A percentile compares a stretch with the other conserved stretches of the same genome.
These are phyloP conservation scores for Trichoderma reesei DNA, from an alignment of 495 filamentous ascomycete species.

Conservation along the genomic window DNA sequence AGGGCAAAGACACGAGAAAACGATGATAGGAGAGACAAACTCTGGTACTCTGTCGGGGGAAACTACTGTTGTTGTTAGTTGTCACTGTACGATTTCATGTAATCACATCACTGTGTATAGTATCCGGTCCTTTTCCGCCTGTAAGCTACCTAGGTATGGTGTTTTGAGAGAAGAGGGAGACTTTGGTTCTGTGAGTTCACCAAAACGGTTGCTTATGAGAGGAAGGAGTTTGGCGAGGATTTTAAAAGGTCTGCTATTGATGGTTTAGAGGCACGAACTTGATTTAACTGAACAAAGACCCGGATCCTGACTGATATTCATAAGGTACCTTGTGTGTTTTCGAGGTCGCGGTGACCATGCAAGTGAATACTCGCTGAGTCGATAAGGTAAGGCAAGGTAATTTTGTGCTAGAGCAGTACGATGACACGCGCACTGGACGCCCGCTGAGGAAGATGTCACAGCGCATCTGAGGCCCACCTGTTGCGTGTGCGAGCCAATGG, in stretches of 20 bases:
- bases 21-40: constrained; percentile 15
- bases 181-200: background rate
- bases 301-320: too few relatives aligned
- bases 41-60: background rate
- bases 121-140: background rate
- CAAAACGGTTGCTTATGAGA: background rate
- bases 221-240: background rate
- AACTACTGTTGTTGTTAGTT: background rate
- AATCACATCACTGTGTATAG: constrained; percentile 6
- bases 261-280: background rate
- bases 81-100: background rate
- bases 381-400: background rate
- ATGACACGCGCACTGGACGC: background rate
- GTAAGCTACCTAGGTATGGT: background rate
- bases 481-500: background rate
- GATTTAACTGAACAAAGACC: too few relatives aligned
- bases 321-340: too few relatives aligned
- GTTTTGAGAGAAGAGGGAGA: background rate
- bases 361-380: background rate
- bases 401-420: background rate
- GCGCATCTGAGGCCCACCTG: background rate
- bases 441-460: background rate
- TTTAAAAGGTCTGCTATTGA: background rate
- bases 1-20: constrained; percentile 56
- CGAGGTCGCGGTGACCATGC: background rate